phyloP scores from a whole-genome alignment of 2,329 filamentous ascomycete genomes.

The Diaporthe humulicola region DNA sequence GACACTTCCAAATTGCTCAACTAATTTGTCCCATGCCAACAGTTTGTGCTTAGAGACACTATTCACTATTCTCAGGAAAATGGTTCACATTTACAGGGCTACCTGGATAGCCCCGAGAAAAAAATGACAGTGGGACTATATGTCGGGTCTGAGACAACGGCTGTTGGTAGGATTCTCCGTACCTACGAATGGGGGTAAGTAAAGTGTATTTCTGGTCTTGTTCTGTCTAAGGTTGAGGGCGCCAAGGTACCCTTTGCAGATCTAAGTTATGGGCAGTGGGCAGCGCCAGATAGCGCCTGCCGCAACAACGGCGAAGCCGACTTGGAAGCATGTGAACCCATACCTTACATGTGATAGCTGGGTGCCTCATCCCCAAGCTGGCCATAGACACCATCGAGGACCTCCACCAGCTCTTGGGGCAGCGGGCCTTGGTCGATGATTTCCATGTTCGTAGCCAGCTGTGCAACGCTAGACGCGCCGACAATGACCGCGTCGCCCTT shows the following conservation, averaged over 20 bases:
- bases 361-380: slow-evolving; percentile 18
- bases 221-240: no score
- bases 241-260: no score
- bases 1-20: neutral
- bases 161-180: no score
- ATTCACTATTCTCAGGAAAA: no score
- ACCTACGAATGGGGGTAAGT: no score
- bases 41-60: neutral
- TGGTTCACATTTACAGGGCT: neutral
- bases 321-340: neutral
- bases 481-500: slow-evolving; percentile 54
- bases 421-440: slow-evolving; percentile 55
- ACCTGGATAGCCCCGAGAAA: no score
- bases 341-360: neutral
- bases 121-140: neutral
- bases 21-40: neutral
- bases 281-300: no score
- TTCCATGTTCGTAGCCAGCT: slow-evolving; percentile 52
- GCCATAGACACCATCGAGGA: slow-evolving; percentile 4
- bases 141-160: no score
- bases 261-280: no score
- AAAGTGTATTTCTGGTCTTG: no score
- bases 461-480: slow-evolving; percentile 50
- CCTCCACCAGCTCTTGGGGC: slow-evolving; percentile 50
- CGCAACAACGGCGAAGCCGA: no score